A percentile compares a stretch with the other conserved stretches of the same genome.
Conservation (phyloP, 345 rosid species). For the Pistacia vera region DNA sequence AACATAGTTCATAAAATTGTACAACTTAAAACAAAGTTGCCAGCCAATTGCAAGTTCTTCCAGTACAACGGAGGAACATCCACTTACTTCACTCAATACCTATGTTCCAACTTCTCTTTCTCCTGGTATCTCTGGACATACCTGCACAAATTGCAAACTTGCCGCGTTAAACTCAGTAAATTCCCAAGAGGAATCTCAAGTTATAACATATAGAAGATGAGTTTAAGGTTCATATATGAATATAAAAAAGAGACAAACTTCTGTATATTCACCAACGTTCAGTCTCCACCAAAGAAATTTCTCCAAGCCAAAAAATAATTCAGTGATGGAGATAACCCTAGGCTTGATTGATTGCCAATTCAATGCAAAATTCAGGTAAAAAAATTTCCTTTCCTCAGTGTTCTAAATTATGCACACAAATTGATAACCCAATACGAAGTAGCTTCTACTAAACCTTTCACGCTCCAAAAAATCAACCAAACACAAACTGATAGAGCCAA, state of each 20-base stretch:
- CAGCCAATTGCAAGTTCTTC: not conserved
- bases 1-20: not conserved
- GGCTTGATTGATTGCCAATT: not conserved
- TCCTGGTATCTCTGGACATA: constrained; percentile 55
- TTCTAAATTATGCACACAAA: no score
- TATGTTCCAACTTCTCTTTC: constrained; percentile 62
- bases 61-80: not conserved
- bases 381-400: no score
- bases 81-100: constrained; percentile 42
- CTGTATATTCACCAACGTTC: not conserved
- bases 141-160: constrained; percentile 35
- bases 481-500: no score
- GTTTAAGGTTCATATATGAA: not conserved
- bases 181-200: not conserved
- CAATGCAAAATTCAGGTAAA: no score
- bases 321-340: not conserved
- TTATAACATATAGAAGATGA: not conserved
- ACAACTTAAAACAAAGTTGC: constrained; percentile 1
- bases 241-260: not conserved
- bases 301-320: not conserved
- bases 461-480: no score
- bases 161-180: not conserved
- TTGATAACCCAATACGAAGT: no score
- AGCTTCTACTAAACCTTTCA: no score
- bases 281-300: not conserved